These are phyloP conservation scores for Citrus cavaleriei DNA, from an alignment of 345 rosid species.

Conservation along the genomic window DNA sequence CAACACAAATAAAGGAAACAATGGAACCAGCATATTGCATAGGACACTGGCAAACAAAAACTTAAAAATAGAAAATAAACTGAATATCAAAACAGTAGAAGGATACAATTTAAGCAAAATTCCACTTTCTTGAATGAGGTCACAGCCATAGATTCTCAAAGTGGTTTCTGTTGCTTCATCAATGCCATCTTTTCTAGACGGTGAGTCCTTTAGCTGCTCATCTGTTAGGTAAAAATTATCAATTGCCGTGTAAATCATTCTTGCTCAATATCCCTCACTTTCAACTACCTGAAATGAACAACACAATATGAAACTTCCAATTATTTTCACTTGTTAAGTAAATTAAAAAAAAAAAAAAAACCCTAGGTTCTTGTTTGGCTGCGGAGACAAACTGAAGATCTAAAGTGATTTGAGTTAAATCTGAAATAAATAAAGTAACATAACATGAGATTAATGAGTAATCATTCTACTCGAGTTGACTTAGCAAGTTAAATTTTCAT, in stretches of 20 bases:
- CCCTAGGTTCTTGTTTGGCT: background rate
- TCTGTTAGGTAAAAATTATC: conserved; percentile 85
- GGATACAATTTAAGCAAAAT: conserved; percentile 80
- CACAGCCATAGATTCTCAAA: conserved; percentile 88
- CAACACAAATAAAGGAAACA: conserved; percentile 19
- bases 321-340: background rate
- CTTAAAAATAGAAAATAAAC: background rate
- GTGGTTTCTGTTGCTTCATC: conserved; percentile 73
- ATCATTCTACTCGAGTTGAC: background rate
- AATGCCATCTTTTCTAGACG: conserved; percentile 87
- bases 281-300: conserved; percentile 9
- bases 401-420: background rate
- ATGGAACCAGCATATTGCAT: background rate
- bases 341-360: background rate
- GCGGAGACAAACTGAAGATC: background rate
- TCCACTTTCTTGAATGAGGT: conserved; percentile 91
- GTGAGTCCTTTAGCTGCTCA: conserved; percentile 64
- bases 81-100: conserved; percentile 9
- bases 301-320: background rate
- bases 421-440: background rate
- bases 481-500: background rate
- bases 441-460: background rate
- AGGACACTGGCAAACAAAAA: background rate
- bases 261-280: background rate
- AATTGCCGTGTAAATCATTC: conserved; percentile 90